A percentile compares a stretch with the other conserved stretches of the same genome.
Conservation (phyloP, 2,329 filamentous ascomycete genomes). For the Arthroderma sp. region DNA sequence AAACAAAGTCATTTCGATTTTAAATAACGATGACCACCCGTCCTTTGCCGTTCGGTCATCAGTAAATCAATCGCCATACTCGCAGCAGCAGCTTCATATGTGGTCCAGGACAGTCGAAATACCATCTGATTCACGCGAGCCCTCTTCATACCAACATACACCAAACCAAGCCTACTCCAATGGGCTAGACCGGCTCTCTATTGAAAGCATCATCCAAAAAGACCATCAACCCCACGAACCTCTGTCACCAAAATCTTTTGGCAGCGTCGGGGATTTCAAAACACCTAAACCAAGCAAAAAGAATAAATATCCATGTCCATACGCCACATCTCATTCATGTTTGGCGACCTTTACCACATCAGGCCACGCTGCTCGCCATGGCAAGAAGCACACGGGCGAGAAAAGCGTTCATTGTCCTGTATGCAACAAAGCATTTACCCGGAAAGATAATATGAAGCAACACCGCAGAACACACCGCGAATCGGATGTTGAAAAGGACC, state of each 20-base stretch:
- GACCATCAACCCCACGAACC: slow-evolving; percentile 11
- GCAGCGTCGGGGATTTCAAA: slow-evolving; percentile 15
- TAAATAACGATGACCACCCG: slow-evolving; percentile 36
- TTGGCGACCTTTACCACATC: slow-evolving; percentile 53
- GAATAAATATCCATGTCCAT: slow-evolving; percentile 54
- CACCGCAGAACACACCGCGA: slow-evolving; percentile 47
- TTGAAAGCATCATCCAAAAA: not conserved
- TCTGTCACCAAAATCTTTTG: slow-evolving; percentile 17
- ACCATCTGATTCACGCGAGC: too few relatives aligned
- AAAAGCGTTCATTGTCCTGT: slow-evolving; percentile 56
- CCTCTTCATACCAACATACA: too few relatives aligned
- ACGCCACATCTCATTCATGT: slow-evolving; percentile 47
- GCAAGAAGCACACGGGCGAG: slow-evolving; percentile 56
- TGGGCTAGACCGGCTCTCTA: not conserved
- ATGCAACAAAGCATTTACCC: slow-evolving; percentile 55
- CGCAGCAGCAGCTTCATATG: slow-evolving; percentile 5
- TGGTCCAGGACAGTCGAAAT: not conserved
- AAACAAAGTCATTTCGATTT: slow-evolving; percentile 25
- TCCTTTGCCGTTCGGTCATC: slow-evolving; percentile 31
- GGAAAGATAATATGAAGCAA: slow-evolving; percentile 60
- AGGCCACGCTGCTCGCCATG: slow-evolving; percentile 53
- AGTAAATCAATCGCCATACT: slow-evolving; percentile 1
- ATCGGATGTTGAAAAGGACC: slow-evolving; percentile 19
- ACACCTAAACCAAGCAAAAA: slow-evolving; percentile 30
- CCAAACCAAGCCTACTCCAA: too few relatives aligned